These are phyloP conservation scores for Penicillium psychrofluorescens DNA, from an alignment of 495 filamentous ascomycete species.

Conservation along the genomic window DNA sequence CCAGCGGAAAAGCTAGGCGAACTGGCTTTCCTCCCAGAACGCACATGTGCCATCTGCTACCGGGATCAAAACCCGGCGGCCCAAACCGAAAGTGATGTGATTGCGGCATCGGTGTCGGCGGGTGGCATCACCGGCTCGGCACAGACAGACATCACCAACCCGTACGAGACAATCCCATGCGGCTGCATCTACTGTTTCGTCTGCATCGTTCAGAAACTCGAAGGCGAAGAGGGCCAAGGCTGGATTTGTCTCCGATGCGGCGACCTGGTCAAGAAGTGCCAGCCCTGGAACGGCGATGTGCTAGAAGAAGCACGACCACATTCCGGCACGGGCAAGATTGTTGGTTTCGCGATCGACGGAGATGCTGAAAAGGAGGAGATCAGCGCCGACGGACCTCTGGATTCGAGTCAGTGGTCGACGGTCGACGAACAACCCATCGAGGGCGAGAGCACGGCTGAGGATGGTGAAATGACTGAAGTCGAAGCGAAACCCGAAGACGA, in stretches of 20 bases:
- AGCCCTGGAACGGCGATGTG: slow-evolving; percentile 89
- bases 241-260: slow-evolving; percentile 94
- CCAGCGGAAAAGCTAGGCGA: slow-evolving; percentile 54
- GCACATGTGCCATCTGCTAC: slow-evolving; percentile 98
- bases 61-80: slow-evolving; percentile 73
- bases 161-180: slow-evolving; percentile 87
- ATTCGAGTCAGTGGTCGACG: slow-evolving; percentile 32
- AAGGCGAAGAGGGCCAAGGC: slow-evolving; percentile 90
- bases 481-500: background rate
- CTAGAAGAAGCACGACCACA: slow-evolving; percentile 47
- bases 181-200: slow-evolving; percentile 94
- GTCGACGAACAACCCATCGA: slow-evolving; percentile 20
- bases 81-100: slow-evolving; percentile 58
- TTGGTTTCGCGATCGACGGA: slow-evolving; percentile 60
- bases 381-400: slow-evolving; percentile 26
- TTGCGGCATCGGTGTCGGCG: slow-evolving; percentile 52
- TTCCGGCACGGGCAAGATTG: slow-evolving; percentile 50
- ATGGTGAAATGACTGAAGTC: slow-evolving; percentile 1
- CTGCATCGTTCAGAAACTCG: slow-evolving; percentile 85
- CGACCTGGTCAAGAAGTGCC: slow-evolving; percentile 77
- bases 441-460: background rate
- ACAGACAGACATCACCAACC: slow-evolving; percentile 92
- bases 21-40: slow-evolving; percentile 76
- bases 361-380: slow-evolving; percentile 20
- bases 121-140: slow-evolving; percentile 78